Evolutionary conservation across 2,329 filamentous ascomycete genomes (phyloP).

Genomic region (Mycocentrospora acerina): DNA sequence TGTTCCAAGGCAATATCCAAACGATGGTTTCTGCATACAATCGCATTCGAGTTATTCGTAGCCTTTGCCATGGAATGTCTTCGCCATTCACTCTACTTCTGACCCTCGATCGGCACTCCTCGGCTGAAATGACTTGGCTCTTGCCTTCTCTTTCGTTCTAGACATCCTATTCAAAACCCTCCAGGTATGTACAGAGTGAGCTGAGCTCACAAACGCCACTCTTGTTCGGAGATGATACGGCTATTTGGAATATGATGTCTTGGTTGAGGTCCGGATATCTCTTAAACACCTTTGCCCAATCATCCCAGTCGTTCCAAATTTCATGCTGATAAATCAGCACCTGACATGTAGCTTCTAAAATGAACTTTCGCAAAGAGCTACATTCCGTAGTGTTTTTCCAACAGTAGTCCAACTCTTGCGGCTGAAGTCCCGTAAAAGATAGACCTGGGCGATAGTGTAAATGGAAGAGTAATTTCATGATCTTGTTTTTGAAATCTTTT

Average conservation of each 20-base stretch:
- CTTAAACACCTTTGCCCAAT: neutral
- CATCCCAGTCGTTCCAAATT: neutral
- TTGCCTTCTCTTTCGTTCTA: too few relatives aligned
- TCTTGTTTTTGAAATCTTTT: slow-evolving; percentile 1
- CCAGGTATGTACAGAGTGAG: too few relatives aligned
- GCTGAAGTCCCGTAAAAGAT: neutral
- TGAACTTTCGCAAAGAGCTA: neutral
- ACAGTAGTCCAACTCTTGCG: slow-evolving; percentile 1
- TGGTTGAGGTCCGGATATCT: slow-evolving; percentile 1
- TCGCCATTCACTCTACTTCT: too few relatives aligned
- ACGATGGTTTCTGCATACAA: too few relatives aligned
- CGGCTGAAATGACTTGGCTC: too few relatives aligned
- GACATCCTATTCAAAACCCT: too few relatives aligned
- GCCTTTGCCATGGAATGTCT: too few relatives aligned
- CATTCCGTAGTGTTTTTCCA: neutral
- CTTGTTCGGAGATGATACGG: neutral
- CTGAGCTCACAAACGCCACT: too few relatives aligned
- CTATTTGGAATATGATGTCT: neutral
- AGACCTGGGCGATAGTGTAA: neutral
- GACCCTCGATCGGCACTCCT: too few relatives aligned
- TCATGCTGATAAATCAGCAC: neutral
- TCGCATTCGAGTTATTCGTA: too few relatives aligned
- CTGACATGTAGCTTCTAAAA: neutral
- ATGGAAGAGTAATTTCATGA: neutral
- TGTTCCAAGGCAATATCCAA: too few relatives aligned